A percentile compares a stretch with the other conserved stretches of the same genome.
Conservation (phyloP, 176 grass and related monocot genomes). For the Neostapfia colusana region DNA sequence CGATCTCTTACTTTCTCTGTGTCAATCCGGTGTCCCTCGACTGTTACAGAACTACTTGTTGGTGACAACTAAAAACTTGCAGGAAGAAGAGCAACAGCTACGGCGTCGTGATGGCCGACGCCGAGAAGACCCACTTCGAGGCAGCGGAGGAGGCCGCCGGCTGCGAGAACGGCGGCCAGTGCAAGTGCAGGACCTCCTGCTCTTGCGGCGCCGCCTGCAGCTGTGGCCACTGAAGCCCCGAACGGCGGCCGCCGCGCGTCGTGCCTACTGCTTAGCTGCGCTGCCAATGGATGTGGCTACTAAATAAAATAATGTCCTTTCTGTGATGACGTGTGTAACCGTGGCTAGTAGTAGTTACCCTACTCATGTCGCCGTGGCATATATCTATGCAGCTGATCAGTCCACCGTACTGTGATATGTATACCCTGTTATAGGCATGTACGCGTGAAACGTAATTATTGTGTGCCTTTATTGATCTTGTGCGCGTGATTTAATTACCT, state of each 20-base stretch:
- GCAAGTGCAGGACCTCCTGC: slow-evolving; percentile 56
- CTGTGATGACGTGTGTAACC: neutral
- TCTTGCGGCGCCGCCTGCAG: slow-evolving; percentile 40
- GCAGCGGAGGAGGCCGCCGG: neutral
- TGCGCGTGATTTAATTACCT: neutral
- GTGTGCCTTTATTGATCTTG: neutral
- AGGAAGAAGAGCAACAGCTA: slow-evolving; percentile 73
- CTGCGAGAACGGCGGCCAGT: slow-evolving; percentile 40
- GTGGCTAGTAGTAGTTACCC: neutral
- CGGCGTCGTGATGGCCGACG: slow-evolving; percentile 37
- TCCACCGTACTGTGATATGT: neutral
- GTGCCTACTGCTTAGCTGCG: neutral
- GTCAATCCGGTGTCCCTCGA: neutral
- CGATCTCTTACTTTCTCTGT: neutral
- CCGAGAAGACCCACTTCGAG: slow-evolving; percentile 57
- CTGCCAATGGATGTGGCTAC: neutral
- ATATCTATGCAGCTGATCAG: neutral
- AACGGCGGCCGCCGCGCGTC: neutral
- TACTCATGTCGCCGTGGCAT: neutral
- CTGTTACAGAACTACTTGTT: neutral
- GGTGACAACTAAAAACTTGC: neutral
- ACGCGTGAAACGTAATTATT: neutral
- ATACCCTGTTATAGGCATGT: neutral
- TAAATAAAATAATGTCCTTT: neutral
- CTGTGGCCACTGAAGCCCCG: slow-evolving; percentile 44